phyloP scores from a whole-genome alignment of 352 stramenopile species.

The Globisporangium megalacanthum region DNA sequence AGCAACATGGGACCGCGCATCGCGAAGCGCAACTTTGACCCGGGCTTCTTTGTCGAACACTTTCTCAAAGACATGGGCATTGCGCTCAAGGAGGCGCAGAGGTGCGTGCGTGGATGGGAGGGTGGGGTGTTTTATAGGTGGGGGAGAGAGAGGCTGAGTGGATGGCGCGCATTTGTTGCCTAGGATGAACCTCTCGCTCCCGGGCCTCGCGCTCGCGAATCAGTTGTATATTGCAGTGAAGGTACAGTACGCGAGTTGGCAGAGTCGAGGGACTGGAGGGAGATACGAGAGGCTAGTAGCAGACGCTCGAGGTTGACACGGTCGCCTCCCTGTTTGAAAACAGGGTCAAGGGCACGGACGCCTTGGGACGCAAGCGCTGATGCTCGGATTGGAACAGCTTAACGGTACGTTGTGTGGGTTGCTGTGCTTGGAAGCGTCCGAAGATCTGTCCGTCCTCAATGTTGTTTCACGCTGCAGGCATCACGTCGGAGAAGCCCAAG shows the following conservation, averaged over 20 bases:
- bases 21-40: slow-evolving; percentile 83
- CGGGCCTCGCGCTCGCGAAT: slow-evolving; percentile 77
- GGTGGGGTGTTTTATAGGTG: not conserved
- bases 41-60: slow-evolving; percentile 90
- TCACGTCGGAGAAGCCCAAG: slow-evolving; percentile 16
- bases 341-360: slow-evolving; percentile 77
- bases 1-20: slow-evolving; percentile 88
- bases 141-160: slow-evolving; percentile 1
- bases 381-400: slow-evolving; percentile 83
- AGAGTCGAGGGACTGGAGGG: not conserved
- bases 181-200: slow-evolving; percentile 84
- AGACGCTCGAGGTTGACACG: no score
- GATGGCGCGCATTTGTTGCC: slow-evolving; percentile 3
- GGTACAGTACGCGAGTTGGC: slow-evolving; percentile 28
- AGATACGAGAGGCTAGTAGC: no score
- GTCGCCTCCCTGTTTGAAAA: not conserved
- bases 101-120: slow-evolving; percentile 18
- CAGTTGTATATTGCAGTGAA: slow-evolving; percentile 85
- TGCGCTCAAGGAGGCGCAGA: slow-evolving; percentile 78
- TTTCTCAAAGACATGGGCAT: slow-evolving; percentile 91
- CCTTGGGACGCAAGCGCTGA: slow-evolving; percentile 79
- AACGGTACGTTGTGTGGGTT: slow-evolving; percentile 43
- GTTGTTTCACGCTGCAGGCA: slow-evolving; percentile 7
- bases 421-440: not conserved
- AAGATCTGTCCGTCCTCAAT: not conserved